These are phyloP conservation scores for Aureobasidium sp. DNA, from an alignment of 2,329 filamentous ascomycete genomes.

Conservation along the genomic window DNA sequence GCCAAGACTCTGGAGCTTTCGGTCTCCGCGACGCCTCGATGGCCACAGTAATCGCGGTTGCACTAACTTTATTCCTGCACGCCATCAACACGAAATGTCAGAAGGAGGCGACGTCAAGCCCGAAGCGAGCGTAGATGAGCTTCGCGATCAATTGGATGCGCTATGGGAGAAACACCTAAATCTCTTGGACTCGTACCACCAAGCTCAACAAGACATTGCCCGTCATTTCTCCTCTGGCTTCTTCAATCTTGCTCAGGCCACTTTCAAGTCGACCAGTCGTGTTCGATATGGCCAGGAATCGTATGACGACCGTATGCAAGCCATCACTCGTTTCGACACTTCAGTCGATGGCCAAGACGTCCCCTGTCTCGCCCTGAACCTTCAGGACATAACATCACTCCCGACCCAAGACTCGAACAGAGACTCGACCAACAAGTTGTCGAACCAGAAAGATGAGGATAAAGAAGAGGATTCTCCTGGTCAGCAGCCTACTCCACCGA, in stretches of 20 bases:
- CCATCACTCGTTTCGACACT: slow-evolving; percentile 39
- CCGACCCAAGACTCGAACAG: slow-evolving; percentile 5
- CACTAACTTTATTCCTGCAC: neutral
- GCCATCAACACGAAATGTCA: neutral
- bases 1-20: slow-evolving; percentile 10
- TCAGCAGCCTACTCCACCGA: slow-evolving; percentile 2
- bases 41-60: no score
- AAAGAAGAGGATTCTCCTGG: neutral
- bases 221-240: slow-evolving; percentile 46
- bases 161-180: slow-evolving; percentile 59
- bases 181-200: slow-evolving; percentile 60
- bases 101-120: neutral
- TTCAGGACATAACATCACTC: neutral
- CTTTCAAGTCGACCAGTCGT: slow-evolving; percentile 60
- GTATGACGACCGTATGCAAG: slow-evolving; percentile 69
- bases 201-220: slow-evolving; percentile 49
- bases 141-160: slow-evolving; percentile 48
- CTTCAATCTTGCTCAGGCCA: slow-evolving; percentile 60
- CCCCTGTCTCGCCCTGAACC: neutral
- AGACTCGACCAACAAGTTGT: neutral
- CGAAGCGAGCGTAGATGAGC: neutral
- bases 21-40: neutral
- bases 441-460: slow-evolving; percentile 5
- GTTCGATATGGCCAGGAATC: slow-evolving; percentile 60
- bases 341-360: slow-evolving; percentile 25